Conservation (phyloP, 305 asterid species). For the Nicotiana rustica region DNA sequence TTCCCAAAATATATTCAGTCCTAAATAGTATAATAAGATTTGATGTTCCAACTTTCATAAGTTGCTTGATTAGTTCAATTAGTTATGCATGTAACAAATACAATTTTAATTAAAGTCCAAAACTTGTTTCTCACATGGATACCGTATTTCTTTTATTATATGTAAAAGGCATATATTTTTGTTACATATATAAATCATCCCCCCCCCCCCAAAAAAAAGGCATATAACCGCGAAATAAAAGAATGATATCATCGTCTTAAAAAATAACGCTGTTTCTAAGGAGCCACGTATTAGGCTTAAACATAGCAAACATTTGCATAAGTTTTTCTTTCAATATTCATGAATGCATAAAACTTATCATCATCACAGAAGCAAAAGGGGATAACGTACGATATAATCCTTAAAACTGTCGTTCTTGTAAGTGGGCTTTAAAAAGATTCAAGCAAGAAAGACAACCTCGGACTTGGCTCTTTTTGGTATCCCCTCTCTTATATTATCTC, state of each 20-base stretch:
- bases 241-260: background rate
- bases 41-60: background rate
- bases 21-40: background rate
- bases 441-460: slow-evolving; percentile 39
- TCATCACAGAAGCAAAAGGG: slow-evolving; percentile 8
- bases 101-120: background rate
- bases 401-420: slow-evolving; percentile 43
- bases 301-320: slow-evolving; percentile 45
- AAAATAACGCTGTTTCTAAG: slow-evolving; percentile 28
- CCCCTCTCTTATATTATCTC: background rate
- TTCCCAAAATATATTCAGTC: background rate
- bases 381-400: slow-evolving; percentile 52
- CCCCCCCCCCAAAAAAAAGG: background rate
- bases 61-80: slow-evolving; percentile 10
- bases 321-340: slow-evolving; percentile 37
- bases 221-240: background rate
- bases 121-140: background rate
- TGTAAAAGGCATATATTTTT: background rate
- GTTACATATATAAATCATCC: background rate
- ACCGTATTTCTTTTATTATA: background rate
- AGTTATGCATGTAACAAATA: background rate
- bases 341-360: slow-evolving; percentile 29
- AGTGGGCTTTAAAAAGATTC: slow-evolving; percentile 45
- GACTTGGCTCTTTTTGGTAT: background rate
- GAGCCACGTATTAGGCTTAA: slow-evolving; percentile 47